These are phyloP conservation scores for Tetratostichococcus sp. DNA, from an alignment of 139 green algal species.

Conservation along the genomic window DNA sequence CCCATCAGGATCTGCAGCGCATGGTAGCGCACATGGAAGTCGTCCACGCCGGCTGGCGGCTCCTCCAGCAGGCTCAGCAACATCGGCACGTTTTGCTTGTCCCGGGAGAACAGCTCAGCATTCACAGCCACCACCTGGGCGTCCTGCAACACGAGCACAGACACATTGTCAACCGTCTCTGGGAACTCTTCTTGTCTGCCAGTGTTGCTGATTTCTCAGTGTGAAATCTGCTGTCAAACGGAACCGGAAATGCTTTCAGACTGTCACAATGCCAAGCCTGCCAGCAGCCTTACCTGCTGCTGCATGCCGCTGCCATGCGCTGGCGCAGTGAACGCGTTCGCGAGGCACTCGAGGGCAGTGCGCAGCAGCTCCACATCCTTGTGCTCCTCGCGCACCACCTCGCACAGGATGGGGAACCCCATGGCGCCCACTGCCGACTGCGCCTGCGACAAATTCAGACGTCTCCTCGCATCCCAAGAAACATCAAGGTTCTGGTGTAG, in stretches of 20 bases:
- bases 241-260: no score
- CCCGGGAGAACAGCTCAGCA: conserved; percentile 71
- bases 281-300: neutral
- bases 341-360: conserved; percentile 74
- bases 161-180: no score
- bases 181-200: no score
- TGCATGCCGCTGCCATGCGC: neutral
- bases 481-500: no score
- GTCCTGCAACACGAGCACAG: neutral
- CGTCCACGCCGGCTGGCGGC: conserved; percentile 45
- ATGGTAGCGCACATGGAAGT: conserved; percentile 89
- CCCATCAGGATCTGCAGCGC: conserved; percentile 76
- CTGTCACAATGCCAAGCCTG: no score
- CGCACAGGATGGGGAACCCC: conserved; percentile 66
- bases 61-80: conserved; percentile 73
- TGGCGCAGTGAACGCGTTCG: neutral
- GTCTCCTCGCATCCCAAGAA: no score
- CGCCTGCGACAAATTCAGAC: conserved; percentile 38
- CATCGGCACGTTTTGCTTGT: conserved; percentile 53
- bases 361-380: conserved; percentile 77
- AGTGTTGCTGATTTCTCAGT: no score
- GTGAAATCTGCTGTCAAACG: no score
- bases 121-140: conserved; percentile 52
- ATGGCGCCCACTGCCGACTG: conserved; percentile 70
- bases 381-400: conserved; percentile 65